A percentile compares a stretch with the other conserved stretches of the same genome.
Conservation (phyloP, 768 basidiomycete genomes). For the Tylopilus rubrobrunneus region DNA sequence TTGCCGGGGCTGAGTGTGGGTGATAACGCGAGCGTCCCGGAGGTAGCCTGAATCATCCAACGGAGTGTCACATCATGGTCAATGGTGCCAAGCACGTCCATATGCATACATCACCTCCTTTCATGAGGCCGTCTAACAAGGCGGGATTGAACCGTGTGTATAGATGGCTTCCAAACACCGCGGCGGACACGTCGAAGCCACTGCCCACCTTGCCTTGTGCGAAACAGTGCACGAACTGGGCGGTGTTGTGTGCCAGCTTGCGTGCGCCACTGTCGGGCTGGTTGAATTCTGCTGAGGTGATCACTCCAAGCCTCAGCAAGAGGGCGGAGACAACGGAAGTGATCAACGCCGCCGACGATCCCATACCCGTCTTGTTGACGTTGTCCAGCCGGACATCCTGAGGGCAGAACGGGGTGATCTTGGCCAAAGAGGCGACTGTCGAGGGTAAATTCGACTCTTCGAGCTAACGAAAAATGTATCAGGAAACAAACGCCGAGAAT, state of each 20-base stretch:
- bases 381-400: constrained; percentile 65
- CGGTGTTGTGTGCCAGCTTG: constrained; percentile 80
- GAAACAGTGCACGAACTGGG: constrained; percentile 92
- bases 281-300: constrained; percentile 48
- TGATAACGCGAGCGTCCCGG: constrained; percentile 29
- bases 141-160: constrained; percentile 85
- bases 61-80: background rate
- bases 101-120: constrained; percentile 20
- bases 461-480: constrained; percentile 44
- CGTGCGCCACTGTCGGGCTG: constrained; percentile 44
- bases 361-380: constrained; percentile 98
- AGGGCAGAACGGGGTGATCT: constrained; percentile 72
- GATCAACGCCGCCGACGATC: constrained; percentile 95
- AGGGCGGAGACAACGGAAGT: constrained; percentile 89
- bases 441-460: constrained; percentile 56
- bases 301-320: constrained; percentile 67
- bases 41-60: constrained; percentile 10
- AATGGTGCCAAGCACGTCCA: background rate
- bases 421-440: constrained; percentile 57
- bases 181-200: constrained; percentile 94
- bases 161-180: constrained; percentile 90
- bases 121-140: constrained; percentile 29
- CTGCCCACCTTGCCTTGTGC: constrained; percentile 98
- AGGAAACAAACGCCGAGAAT: background rate
- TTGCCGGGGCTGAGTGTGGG: constrained; percentile 62